Evolutionary conservation across 2,329 filamentous ascomycete genomes (phyloP), one percentile per base, ranked within the genome.

Genomic region (Fusarium anguioides): DNA sequence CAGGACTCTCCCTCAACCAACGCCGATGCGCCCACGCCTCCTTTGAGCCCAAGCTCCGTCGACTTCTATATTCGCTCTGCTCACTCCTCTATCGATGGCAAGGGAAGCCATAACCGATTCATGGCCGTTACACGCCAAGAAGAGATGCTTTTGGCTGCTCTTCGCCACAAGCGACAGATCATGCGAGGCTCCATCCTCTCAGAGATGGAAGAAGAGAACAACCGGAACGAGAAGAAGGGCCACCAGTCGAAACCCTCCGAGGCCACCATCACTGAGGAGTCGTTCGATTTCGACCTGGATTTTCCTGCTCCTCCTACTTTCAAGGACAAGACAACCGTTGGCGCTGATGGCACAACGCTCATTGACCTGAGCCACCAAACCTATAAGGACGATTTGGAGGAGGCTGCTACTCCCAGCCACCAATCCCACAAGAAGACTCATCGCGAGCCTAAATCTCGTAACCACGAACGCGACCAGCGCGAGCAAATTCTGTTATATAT

Each of bases 41-140:
- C 85, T 0, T 64, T 85, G 29, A 87, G 84, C 27, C 86, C 86
- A 0, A 80, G 79, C 4, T 86, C 83, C 8, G 76, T 83, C 6
- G 84, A 87, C 51, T 83, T 83, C 47, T 83, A 80, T 60, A 75
- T 82, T 17, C 79, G 80, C 33, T 77, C 79, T 1, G 74, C 75
- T 0, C 75, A 74, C 12, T 80, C 79, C 4, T 81, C 81, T 0
- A 72, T 79, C 10, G 75, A 80, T 39, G 61, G 53, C 35, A 65
- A 71, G 11, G 71, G 63, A 18, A 67, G 71, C 26, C 74, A 77
- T 31, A 76, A 76, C 26, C 81, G 85, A 2, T 78, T 87, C 53
- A 87, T 88, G 82, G 83, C 85, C 2, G 84, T 88, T 18, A 87
- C 85, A 0, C 81, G 79, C 6, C 85, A 87, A 62, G 86, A 88